Base-by-base conservation (phyloP, 2,329 filamentous ascomycete species). In the Cladosporium phlei region DNA sequence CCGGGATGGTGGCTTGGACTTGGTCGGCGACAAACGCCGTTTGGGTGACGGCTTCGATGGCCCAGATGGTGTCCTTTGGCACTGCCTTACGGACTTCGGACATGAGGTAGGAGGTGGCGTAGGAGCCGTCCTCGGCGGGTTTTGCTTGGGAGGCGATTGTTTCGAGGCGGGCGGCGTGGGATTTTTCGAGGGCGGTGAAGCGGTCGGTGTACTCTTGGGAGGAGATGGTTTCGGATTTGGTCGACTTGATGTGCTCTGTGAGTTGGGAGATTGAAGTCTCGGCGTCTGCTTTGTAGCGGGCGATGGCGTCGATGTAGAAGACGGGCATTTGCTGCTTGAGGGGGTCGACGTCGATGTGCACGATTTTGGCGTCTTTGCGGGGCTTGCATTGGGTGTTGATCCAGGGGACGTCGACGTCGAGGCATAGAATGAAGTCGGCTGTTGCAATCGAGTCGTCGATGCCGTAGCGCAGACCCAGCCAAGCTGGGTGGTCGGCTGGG, bases 341-440 rank as follows among this genome's bases (percentile, higher is more conserved):
- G 1, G 82, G 80, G 52, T 86, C 83, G 27, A 79, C 71, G 54
- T 86, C 83, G 39, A 86, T 70, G 55, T 86, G 82, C 48, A 79
- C 75, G 52, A 86, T 78, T 49, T 73, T 79, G 2, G 80, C 76
- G 5, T 70, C 66, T 1, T 69, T 64, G 3, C 69, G 73, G 0
- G 82, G 82, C 35, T 75, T 74, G 66, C 77, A 82, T 51, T 81
- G 80, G 0, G 88, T 93, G n/a, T 84, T 82, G 46, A 96, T 89
- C 88, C 89, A 96, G 0, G 90, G 90, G 0, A 95, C 88, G 60
- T 96, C 90, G 53, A 88, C 94, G 65, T 96, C 86, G 19, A 95
- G 62, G 2, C 95, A 83, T 1, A 96, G 55, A 49, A 96, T 94
- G 9, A 88, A 79, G 63, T 96, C 91, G 0, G 90, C 88, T 0